Evolutionary conservation across 2,329 filamentous ascomycete species (phyloP).

Genomic region (Alternaria brassicae): DNA sequence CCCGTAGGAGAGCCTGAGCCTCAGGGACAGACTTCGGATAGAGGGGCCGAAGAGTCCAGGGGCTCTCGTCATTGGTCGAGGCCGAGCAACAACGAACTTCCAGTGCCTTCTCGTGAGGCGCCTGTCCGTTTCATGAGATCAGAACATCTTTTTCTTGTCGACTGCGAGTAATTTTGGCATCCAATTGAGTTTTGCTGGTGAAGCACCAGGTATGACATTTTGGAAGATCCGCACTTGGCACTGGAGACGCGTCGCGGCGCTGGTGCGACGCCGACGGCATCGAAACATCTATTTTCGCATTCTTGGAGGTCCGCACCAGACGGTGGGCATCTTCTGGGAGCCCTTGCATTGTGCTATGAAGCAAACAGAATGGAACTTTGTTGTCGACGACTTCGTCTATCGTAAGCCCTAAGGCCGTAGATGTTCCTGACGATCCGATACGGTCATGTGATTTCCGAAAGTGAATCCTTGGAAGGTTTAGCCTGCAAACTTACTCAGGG

Average conservation of each 20-base stretch:
- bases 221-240: neutral
- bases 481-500: constrained; percentile 2
- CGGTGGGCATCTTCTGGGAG: neutral
- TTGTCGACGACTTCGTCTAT: neutral
- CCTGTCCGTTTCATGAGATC: constrained; percentile 21
- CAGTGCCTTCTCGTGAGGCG: constrained; percentile 24
- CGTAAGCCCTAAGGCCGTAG: neutral
- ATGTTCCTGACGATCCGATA: neutral
- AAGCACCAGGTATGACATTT: neutral
- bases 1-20: constrained; percentile 43
- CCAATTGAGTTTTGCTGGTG: neutral
- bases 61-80: constrained; percentile 25
- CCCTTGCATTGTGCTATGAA: neutral
- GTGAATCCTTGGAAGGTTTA: neutral
- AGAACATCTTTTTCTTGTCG: constrained; percentile 23
- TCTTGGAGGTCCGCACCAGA: neutral
- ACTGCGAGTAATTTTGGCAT: neutral
- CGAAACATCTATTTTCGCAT: constrained; percentile 14
- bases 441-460: constrained; percentile 13
- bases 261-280: constrained; percentile 3
- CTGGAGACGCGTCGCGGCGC: neutral
- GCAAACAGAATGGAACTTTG: neutral
- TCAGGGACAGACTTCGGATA: constrained; percentile 26
- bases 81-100: constrained; percentile 24
- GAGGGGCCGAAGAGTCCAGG: constrained; percentile 40